Evolutionary conservation across 805 yeast genomes (phyloP).

Genomic region (Wilhelminamyces savonicus): DNA sequence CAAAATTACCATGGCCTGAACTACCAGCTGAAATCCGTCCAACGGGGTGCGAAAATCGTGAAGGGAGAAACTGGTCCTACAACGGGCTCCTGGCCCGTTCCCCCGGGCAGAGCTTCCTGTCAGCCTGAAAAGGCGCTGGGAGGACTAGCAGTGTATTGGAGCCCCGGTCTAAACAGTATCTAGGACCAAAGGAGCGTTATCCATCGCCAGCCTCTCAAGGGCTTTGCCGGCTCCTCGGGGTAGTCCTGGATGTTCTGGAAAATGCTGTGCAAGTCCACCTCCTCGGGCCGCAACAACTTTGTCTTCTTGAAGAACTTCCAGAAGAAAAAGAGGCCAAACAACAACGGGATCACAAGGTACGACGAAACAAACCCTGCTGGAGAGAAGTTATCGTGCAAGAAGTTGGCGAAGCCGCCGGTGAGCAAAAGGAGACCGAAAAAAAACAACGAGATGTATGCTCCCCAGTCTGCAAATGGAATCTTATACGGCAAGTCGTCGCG

Average conservation of each 20-base stretch:
- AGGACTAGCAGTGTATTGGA: too few species aligned
- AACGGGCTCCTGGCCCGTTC: too few species aligned
- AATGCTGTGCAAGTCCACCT: slow-evolving; percentile 12
- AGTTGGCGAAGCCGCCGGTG: slow-evolving; percentile 30
- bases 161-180: too few species aligned
- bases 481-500: slow-evolving; percentile 27
- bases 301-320: slow-evolving; percentile 30
- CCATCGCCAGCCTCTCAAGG: slow-evolving; percentile 16
- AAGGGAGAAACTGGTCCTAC: too few species aligned
- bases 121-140: too few species aligned
- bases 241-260: slow-evolving; percentile 18
- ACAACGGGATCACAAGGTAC: slow-evolving; percentile 19
- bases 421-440: slow-evolving; percentile 18
- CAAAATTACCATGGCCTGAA: too few species aligned
- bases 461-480: slow-evolving; percentile 15
- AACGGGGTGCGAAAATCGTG: too few species aligned
- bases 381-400: slow-evolving; percentile 23
- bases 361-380: slow-evolving; percentile 15
- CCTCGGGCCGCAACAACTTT: slow-evolving; percentile 3
- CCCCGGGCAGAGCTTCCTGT: too few species aligned
- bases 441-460: slow-evolving; percentile 26
- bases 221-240: slow-evolving; percentile 22
- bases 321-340: slow-evolving; percentile 17
- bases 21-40: too few species aligned
- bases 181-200: too few species aligned